A percentile compares a stretch with the other conserved stretches of the same genome.
Evolutionary conservation across 106 monocot species (phyloP).

Genomic region (Dioscorea zingiberensis): DNA sequence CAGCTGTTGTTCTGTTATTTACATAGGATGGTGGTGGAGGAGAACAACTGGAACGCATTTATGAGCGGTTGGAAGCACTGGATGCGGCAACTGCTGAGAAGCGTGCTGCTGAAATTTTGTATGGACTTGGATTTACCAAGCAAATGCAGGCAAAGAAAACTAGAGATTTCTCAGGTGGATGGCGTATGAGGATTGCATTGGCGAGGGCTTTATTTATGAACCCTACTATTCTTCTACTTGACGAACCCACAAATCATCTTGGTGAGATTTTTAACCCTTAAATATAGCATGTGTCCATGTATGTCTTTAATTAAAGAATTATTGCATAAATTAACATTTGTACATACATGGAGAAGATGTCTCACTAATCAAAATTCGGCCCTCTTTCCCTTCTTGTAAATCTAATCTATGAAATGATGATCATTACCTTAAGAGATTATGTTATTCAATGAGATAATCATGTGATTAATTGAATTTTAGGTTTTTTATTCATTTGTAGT

Average conservation of each 20-base stretch:
- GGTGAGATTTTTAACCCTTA: conserved; percentile 34
- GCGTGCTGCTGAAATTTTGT: conserved; percentile 95
- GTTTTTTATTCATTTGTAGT: too few species aligned
- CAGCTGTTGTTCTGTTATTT: neutral
- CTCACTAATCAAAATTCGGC: too few species aligned
- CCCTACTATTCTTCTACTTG: conserved; percentile 94
- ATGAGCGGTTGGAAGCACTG: conserved; percentile 90
- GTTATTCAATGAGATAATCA: too few species aligned
- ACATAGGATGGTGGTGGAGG: conserved; percentile 72
- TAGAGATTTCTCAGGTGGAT: conserved; percentile 93
- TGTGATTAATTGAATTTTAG: too few species aligned
- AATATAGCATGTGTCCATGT: neutral
- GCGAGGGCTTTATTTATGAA: conserved; percentile 98
- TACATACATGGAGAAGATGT: too few species aligned
- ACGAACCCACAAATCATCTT: conserved; percentile 98
- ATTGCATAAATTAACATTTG: too few species aligned
- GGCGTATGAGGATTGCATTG: conserved; percentile 99
- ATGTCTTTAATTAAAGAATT: too few species aligned
- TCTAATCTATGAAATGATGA: too few species aligned
- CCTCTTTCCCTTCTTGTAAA: too few species aligned
- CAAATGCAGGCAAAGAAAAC: conserved; percentile 99
- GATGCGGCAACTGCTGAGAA: conserved; percentile 98
- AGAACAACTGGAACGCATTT: conserved; percentile 56
- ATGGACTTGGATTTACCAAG: conserved; percentile 88
- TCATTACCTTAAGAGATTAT: too few species aligned